Conservation (phyloP, 257 asterid species). For the Przewalskia tangutica region DNA sequence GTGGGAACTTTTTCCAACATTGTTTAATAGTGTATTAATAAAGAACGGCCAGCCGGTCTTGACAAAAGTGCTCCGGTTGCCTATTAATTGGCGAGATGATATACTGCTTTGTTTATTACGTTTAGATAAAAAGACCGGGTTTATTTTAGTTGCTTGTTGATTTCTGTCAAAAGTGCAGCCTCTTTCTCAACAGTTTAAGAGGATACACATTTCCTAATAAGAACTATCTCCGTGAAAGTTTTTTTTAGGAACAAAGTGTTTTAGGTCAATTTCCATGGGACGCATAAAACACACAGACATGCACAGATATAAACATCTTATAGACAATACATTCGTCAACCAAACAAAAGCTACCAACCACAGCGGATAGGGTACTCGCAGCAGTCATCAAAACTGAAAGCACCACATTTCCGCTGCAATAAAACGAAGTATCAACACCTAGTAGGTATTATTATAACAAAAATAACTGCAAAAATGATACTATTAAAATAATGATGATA, state of each 20-base stretch:
- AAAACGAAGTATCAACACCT: slow-evolving; percentile 10
- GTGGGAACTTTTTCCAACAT: neutral
- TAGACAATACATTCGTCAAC: neutral
- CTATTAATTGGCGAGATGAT: neutral
- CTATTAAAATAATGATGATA: neutral
- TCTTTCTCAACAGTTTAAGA: neutral
- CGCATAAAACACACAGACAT: neutral
- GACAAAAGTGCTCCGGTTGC: neutral
- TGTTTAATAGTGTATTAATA: neutral
- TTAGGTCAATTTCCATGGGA: neutral
- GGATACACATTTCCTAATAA: neutral
- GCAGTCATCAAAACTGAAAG: slow-evolving; percentile 97
- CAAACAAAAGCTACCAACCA: slow-evolving; percentile 46
- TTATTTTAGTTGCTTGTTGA: neutral
- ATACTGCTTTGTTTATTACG: neutral
- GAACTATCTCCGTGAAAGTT: neutral
- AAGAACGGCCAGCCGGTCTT: neutral
- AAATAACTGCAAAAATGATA: neutral
- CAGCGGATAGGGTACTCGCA: slow-evolving; percentile 80
- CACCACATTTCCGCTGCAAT: slow-evolving; percentile 81
- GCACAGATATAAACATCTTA: neutral
- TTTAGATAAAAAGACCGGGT: neutral
- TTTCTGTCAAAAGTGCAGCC: neutral
- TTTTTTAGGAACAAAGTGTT: neutral
- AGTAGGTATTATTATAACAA: slow-evolving; percentile 17